phyloP scores from a whole-genome alignment of 2,329 filamentous ascomycete genomes.

The Verticillium zaregamsianum region DNA sequence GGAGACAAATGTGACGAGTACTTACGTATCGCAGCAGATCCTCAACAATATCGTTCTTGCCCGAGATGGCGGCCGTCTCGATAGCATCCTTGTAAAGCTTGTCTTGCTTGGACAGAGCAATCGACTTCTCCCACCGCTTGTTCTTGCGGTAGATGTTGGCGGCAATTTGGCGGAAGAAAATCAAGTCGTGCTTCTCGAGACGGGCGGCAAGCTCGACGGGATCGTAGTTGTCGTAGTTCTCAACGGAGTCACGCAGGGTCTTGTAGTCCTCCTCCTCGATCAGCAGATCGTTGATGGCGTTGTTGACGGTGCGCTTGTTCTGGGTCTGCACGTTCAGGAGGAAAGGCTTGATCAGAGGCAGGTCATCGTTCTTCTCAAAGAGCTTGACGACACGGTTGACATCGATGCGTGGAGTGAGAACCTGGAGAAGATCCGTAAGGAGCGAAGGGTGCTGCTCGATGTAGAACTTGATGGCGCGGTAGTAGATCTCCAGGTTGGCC shows the following conservation, averaged over 20 bases:
- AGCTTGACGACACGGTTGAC: constrained; percentile 99
- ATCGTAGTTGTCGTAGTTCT: constrained; percentile 99
- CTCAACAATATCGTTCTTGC: constrained; percentile 88
- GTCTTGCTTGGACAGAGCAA: constrained; percentile 95
- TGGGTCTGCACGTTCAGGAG: constrained; percentile 91
- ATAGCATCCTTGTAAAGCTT: constrained; percentile 99
- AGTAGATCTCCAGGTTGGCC: constrained; percentile 98
- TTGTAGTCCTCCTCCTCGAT: constrained; percentile 99
- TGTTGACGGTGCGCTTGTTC: constrained; percentile 98
- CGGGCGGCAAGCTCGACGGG: constrained; percentile 86
- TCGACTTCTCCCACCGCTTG: constrained; percentile 99
- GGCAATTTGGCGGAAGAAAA: constrained; percentile 99
- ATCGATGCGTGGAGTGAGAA: constrained; percentile 87
- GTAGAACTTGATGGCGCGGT: constrained; percentile 94
- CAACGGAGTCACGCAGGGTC: constrained; percentile 92
- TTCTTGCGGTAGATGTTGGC: constrained; percentile 99
- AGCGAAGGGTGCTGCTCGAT: constrained; percentile 94
- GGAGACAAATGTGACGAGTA: constrained; percentile 25
- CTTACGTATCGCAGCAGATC: constrained; percentile 95
- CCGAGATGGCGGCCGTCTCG: constrained; percentile 90
- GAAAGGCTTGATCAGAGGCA: constrained; percentile 98
- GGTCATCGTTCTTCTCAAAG: constrained; percentile 97
- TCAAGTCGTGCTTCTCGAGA: constrained; percentile 93
- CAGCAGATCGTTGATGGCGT: constrained; percentile 93
- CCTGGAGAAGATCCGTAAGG: constrained; percentile 91